Base-by-base conservation (phyloP, 140 eudicot genomes). In the Oenanthe javanica region DNA sequence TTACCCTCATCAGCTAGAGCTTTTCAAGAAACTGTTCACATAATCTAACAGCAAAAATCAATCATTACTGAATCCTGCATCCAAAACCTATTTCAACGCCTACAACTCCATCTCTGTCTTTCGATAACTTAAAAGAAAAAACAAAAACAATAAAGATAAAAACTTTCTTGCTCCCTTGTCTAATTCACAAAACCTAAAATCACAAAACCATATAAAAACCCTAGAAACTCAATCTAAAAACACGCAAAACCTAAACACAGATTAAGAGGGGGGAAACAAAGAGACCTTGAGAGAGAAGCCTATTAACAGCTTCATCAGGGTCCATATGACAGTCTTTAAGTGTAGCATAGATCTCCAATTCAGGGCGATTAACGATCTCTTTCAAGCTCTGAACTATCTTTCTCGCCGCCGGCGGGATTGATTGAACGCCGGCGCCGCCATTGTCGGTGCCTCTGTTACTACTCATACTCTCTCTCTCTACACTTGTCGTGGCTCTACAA, bases 311-410 rank as follows among this genome's bases (percentile, higher is more conserved):
- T 84, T 92, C 97, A 84, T 92, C 87, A 83, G 98, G 98, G 97
- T 95, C 99, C 99, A 95, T 95, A 83, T 95, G 88, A 88, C 97
- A 92, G 4, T 95, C 99, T 84, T 90, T 92, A 59, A 95, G 97
- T 55, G 83, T 87, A 42, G 99, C 86, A 51, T 95, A 92, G 97
- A 95, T 95, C 97, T 95, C 99, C 51, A 86, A 85, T 38, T 92
- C 99, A 1, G 97, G 84, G 14, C 90, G 91, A 82, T 89, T 91
- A 38, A 95, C 97, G 79, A 95, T 88, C 96, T 95, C 99, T 86
- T 90, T 94, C 73, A 94, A 85, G 84, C 94, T 90, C 87, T 86
- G 94, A 6, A 94, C 94, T 85, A 94, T 86, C 94, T 94, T 92
- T 81, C 91, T 87, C 12, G 93, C 87, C 42, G 91, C 89, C 82